These are phyloP conservation scores for Phytomonas francai DNA, from an alignment of 208 protist genomes.

Conservation along the genomic window DNA sequence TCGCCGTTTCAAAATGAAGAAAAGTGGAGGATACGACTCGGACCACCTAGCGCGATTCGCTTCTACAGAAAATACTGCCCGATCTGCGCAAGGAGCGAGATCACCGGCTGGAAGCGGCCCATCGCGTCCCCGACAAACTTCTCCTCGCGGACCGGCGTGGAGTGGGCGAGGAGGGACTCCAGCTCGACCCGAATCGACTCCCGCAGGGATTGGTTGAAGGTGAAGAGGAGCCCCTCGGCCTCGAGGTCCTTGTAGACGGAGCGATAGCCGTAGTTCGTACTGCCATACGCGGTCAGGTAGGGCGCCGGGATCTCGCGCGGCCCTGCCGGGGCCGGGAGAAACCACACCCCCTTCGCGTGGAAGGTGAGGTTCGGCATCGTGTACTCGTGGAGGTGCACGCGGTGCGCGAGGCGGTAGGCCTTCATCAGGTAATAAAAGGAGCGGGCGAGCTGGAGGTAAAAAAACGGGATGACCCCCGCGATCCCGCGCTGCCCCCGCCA, in stretches of 20 bases:
- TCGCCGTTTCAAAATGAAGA: too few relatives aligned
- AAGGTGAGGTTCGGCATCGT: conserved; percentile 57
- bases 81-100: conserved; percentile 66
- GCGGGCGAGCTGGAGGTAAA: conserved; percentile 79
- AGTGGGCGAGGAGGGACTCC: conserved; percentile 38
- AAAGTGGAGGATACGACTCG: neutral
- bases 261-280: conserved; percentile 85
- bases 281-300: conserved; percentile 76
- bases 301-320: conserved; percentile 22
- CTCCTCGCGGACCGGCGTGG: conserved; percentile 35
- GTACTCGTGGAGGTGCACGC: conserved; percentile 62
- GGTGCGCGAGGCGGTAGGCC: conserved; percentile 25
- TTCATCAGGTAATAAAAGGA: conserved; percentile 65
- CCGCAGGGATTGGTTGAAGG: conserved; percentile 37
- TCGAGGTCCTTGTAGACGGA: conserved; percentile 83
- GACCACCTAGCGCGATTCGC: too few relatives aligned
- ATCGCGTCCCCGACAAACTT: conserved; percentile 38
- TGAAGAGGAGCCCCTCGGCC: conserved; percentile 59
- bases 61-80: conserved; percentile 64
- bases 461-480: conserved; percentile 64
- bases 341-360: conserved; percentile 85
- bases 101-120: conserved; percentile 70
- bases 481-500: conserved; percentile 62
- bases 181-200: conserved; percentile 51
- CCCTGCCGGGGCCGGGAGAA: conserved; percentile 13